Conservation (phyloP, 2,329 filamentous ascomycete genomes). For the Atkinsonella hypoxylon region DNA sequence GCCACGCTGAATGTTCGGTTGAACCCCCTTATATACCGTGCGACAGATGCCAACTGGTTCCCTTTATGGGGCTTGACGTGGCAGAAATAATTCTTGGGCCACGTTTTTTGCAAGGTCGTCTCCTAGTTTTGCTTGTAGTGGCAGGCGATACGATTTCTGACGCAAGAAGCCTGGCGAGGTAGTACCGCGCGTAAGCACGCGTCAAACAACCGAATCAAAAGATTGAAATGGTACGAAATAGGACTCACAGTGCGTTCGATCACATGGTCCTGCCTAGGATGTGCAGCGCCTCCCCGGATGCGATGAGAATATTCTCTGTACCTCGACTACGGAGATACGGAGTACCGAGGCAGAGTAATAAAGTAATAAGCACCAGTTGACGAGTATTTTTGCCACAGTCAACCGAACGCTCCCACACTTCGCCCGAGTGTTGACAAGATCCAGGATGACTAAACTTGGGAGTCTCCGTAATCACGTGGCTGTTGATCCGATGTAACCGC, state of each 20-base stretch:
- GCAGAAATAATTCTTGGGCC: too few species aligned
- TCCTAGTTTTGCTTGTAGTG: too few species aligned
- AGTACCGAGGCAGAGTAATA: neutral
- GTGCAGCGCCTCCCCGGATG: neutral
- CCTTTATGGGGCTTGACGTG: too few species aligned
- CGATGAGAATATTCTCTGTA: neutral
- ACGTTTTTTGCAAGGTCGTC: too few species aligned
- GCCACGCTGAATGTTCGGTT: too few species aligned
- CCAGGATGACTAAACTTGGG: slow-evolving; percentile 1
- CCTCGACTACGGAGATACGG: neutral
- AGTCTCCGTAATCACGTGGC: neutral
- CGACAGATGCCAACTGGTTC: too few species aligned
- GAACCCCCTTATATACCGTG: too few species aligned
- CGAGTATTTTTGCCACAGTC: neutral
- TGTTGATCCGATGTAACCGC: neutral
- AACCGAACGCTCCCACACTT: neutral
- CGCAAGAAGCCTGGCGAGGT: too few species aligned
- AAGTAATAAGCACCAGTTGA: neutral
- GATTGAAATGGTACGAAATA: neutral
- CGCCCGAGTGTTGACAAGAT: neutral
- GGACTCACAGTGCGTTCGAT: neutral
- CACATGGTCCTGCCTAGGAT: neutral
- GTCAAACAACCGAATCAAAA: neutral
- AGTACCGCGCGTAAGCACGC: too few species aligned
- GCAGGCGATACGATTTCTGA: too few species aligned